Evolutionary conservation across 805 yeast species (phyloP).

Genomic region (Wickerhamomyces queroliae): DNA sequence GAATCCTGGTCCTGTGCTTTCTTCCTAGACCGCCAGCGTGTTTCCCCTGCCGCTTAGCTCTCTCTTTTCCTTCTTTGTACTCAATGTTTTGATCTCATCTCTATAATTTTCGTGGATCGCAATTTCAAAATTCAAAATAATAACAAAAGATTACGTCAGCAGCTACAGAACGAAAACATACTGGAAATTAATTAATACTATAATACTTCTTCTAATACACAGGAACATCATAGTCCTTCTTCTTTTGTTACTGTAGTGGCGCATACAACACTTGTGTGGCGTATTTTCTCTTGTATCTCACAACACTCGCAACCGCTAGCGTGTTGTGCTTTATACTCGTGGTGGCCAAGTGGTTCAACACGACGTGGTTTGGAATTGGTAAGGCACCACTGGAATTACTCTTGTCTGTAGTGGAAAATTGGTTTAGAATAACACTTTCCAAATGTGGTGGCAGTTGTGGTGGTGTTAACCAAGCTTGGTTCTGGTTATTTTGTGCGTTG

Average conservation of each 20-base stretch:
- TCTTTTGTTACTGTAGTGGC: constrained; percentile 47
- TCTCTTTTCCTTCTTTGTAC: neutral
- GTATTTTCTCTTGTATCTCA: constrained; percentile 81
- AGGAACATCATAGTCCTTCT: no score
- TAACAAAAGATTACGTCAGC: neutral
- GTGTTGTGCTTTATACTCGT: constrained; percentile 92
- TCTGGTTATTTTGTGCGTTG: constrained; percentile 53
- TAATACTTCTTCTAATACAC: no score
- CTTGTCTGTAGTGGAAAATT: constrained; percentile 50
- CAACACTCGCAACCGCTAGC: constrained; percentile 87
- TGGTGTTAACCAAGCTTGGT: constrained; percentile 69
- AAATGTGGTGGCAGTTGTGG: constrained; percentile 97
- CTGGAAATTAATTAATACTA: no score
- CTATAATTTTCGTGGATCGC: neutral
- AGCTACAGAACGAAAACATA: no score
- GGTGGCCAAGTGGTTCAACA: constrained; percentile 90
- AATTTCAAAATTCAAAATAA: neutral
- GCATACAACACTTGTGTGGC: constrained; percentile 91
- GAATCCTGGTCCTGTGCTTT: no score
- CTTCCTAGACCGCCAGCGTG: no score
- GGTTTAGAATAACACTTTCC: constrained; percentile 87
- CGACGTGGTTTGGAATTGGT: constrained; percentile 94
- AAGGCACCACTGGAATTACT: constrained; percentile 85
- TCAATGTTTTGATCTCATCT: neutral
- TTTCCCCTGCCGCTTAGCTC: no score